These are phyloP conservation scores for Huntiella moniliformis DNA, from an alignment of 2,329 filamentous ascomycete species.

Conservation along the genomic window DNA sequence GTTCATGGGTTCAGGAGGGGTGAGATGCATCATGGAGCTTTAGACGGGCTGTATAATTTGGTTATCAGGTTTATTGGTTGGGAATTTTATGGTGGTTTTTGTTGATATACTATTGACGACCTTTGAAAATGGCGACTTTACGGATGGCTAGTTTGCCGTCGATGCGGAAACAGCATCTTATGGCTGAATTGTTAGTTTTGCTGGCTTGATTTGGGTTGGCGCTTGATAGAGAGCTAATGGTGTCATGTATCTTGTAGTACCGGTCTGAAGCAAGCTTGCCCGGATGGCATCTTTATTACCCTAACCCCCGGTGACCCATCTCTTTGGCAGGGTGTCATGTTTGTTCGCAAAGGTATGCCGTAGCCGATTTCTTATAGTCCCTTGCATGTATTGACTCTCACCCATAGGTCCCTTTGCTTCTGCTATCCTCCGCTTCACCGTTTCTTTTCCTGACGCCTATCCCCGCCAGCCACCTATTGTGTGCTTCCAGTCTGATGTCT, in stretches of 20 bases:
- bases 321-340: slow-evolving; percentile 80
- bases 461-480: slow-evolving; percentile 65
- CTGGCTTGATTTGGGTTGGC: neutral
- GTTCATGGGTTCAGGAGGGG: too few species aligned
- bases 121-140: slow-evolving; percentile 23
- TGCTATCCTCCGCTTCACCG: slow-evolving; percentile 74
- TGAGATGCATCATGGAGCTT: too few species aligned
- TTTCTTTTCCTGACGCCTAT: slow-evolving; percentile 69
- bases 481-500: slow-evolving; percentile 81
- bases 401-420: slow-evolving; percentile 65
- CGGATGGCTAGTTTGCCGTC: slow-evolving; percentile 31
- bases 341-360: slow-evolving; percentile 64
- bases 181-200: slow-evolving; percentile 58
- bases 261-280: slow-evolving; percentile 63
- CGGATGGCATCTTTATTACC: slow-evolving; percentile 71
- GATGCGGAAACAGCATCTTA: slow-evolving; percentile 54
- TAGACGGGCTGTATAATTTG: too few species aligned
- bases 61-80: too few species aligned
- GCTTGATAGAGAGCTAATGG: neutral
- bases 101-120: neutral
- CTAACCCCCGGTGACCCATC: slow-evolving; percentile 64
- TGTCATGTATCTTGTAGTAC: slow-evolving; percentile 31
- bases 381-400: neutral
- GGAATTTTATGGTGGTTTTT: neutral
- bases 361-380: neutral